Evolutionary conservation across 495 filamentous ascomycete genomes (phyloP).

Genomic region (Sabuloglossum arenarium): DNA sequence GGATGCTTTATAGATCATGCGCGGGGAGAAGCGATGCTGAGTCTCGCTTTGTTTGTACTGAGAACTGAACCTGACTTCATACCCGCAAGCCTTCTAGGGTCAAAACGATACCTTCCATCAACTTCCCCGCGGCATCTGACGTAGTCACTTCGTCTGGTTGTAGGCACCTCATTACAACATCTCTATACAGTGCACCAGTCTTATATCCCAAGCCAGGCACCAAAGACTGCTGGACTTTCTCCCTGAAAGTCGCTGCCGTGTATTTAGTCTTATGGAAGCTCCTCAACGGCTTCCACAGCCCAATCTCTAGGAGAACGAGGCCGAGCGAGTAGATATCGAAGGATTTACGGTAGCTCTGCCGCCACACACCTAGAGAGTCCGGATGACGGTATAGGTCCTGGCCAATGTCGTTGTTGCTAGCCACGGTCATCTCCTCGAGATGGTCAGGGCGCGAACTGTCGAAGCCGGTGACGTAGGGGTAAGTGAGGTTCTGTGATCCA

Average conservation of each 20-base stretch:
- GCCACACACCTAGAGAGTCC: constrained; percentile 10
- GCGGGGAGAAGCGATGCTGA: too few relatives aligned
- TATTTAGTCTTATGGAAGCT: constrained; percentile 14
- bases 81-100: constrained; percentile 14
- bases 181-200: constrained; percentile 12
- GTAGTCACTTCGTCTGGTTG: constrained; percentile 9
- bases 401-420: constrained; percentile 9
- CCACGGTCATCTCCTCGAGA: constrained; percentile 17
- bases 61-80: neutral
- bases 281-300: constrained; percentile 13
- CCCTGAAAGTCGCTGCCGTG: constrained; percentile 12
- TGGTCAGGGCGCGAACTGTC: constrained; percentile 18
- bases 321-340: constrained; percentile 16
- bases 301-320: constrained; percentile 16
- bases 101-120: constrained; percentile 16
- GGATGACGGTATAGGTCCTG: constrained; percentile 18
- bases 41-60: too few relatives aligned
- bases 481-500: constrained; percentile 9
- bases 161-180: constrained; percentile 15
- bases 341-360: constrained; percentile 13
- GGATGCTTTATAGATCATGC: too few relatives aligned
- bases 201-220: constrained; percentile 16
- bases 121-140: constrained; percentile 9
- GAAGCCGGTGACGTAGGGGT: constrained; percentile 17
- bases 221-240: constrained; percentile 13